Base-by-base conservation (phyloP, 345 rosid genomes). In the Abelmoschus esculentus region DNA sequence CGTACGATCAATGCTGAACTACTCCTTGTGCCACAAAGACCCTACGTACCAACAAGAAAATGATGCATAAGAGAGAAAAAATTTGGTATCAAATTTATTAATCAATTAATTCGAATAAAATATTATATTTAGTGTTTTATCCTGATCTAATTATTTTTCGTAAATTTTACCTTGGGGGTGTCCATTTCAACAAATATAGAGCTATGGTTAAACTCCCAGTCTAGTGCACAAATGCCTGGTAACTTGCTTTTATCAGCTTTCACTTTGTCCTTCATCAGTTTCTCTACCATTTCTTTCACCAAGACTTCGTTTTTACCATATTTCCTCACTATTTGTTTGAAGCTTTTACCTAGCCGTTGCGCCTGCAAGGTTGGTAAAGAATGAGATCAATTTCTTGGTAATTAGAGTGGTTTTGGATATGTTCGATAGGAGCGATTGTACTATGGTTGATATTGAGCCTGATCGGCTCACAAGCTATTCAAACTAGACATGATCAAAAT, bases 11-110 rank as follows among this genome's bases (percentile, higher is more conserved):
- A 50, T 10, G 74, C 87, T 64, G 74, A 77, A 9, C 77, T 89
- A 76, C 95, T 88, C 65, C 88, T 82, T 14, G 92, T 86, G 66
- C 89, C 85, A 67, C 74, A 86, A 52, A 80, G 64, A 3, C 86
- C 89, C 89, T 84, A 83, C n/a, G 1, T 38, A 9, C 28, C 18
- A 46, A 17, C 65, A 74, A 53, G 22, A 4, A 59, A 38, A 31
- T 36, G 18, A 42, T 19, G 22, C 22, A 19, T 19, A 15, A 50
- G 60, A 32, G 10, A 7, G 7, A 62, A 58, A 66, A 17, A 14
- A 36, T 0, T 6, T 0, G 0, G 42, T 38, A 38, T 38, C 0
- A 0, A 38, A 38, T 38, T 7, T 1, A 38, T 38, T 38, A 5
- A 2, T 38, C 7, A 9, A 38, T 0, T 38, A 38, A 7, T 38